Evolutionary conservation across 768 basidiomycete species (phyloP).

Genomic region (Cyclocybe cylindracea): DNA sequence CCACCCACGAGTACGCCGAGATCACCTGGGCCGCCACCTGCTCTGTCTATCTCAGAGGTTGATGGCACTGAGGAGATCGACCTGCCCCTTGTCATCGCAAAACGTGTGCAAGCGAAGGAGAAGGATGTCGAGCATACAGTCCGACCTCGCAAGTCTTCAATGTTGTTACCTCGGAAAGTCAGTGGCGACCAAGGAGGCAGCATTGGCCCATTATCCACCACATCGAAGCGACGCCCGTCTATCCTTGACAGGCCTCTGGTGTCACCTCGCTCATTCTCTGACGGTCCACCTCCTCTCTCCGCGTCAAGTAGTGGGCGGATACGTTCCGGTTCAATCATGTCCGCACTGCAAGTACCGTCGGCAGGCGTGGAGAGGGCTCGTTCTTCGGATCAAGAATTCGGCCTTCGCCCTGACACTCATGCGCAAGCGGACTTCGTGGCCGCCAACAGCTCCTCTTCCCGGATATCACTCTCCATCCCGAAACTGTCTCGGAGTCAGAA

Average conservation of each 20-base stretch:
- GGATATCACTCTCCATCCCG: slow-evolving; percentile 32
- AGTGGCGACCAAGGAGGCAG: slow-evolving; percentile 32
- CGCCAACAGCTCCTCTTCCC: slow-evolving; percentile 34
- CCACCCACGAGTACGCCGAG: neutral
- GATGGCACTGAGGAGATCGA: slow-evolving; percentile 65
- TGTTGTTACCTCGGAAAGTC: slow-evolving; percentile 35
- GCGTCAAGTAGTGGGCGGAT: slow-evolving; percentile 18
- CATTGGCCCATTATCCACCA: slow-evolving; percentile 18
- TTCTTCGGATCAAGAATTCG: slow-evolving; percentile 35
- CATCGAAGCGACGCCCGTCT: slow-evolving; percentile 28
- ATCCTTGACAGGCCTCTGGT: slow-evolving; percentile 21
- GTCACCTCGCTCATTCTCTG: slow-evolving; percentile 32
- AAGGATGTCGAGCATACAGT: slow-evolving; percentile 45
- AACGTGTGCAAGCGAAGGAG: slow-evolving; percentile 47
- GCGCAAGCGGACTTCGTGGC: slow-evolving; percentile 45
- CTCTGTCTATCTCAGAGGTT: slow-evolving; percentile 22
- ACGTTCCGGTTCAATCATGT: slow-evolving; percentile 38
- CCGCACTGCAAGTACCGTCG: slow-evolving; percentile 31
- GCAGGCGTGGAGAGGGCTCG: slow-evolving; percentile 21
- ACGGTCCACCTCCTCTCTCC: slow-evolving; percentile 14
- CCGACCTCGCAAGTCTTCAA: slow-evolving; percentile 40
- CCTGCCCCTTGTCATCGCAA: slow-evolving; percentile 57
- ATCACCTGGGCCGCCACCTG: slow-evolving; percentile 6
- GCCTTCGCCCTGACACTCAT: slow-evolving; percentile 42
- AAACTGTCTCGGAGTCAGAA: slow-evolving; percentile 33